A percentile compares a stretch with the other conserved stretches of the same genome.
Evolutionary conservation across 768 basidiomycete species (phyloP).

Genomic region (Psilocybe cubensis): DNA sequence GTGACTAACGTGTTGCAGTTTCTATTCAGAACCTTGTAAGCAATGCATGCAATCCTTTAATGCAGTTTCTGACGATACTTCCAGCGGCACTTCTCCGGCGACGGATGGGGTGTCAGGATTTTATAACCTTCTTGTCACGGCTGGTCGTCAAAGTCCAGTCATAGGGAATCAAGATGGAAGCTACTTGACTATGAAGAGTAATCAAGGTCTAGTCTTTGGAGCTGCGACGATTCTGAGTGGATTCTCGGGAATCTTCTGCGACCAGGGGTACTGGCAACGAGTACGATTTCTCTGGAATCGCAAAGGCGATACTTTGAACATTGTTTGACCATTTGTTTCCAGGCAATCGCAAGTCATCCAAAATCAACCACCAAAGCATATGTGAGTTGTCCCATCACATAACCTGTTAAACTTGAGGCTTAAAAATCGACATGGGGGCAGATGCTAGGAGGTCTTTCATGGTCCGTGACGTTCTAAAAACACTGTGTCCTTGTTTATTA

Average conservation of each 20-base stretch:
- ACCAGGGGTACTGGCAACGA: constrained; percentile 62
- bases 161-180: constrained; percentile 52
- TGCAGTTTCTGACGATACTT: not conserved
- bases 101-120: constrained; percentile 42
- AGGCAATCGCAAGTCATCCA: constrained; percentile 57
- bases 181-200: constrained; percentile 61
- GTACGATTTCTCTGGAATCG: constrained; percentile 33
- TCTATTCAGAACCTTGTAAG: constrained; percentile 34
- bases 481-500: not conserved
- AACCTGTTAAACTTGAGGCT: not conserved
- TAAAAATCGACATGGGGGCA: constrained; percentile 14
- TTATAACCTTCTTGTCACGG: constrained; percentile 51
- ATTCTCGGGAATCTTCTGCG: constrained; percentile 52
- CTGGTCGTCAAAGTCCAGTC: constrained; percentile 48
- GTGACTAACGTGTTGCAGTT: too few relatives aligned
- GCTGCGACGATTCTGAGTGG: constrained; percentile 41
- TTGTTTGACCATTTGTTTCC: too few relatives aligned
- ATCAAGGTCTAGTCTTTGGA: constrained; percentile 46
- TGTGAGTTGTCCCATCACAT: constrained; percentile 30
- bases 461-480: too few relatives aligned
- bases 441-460: constrained; percentile 62
- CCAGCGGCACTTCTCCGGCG: constrained; percentile 38
- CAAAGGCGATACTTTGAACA: too few relatives aligned
- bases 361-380: constrained; percentile 55
- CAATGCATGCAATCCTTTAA: not conserved